phyloP scores from a whole-genome alignment of 257 asterid genomes.

The Solanum corneliomulleri region DNA sequence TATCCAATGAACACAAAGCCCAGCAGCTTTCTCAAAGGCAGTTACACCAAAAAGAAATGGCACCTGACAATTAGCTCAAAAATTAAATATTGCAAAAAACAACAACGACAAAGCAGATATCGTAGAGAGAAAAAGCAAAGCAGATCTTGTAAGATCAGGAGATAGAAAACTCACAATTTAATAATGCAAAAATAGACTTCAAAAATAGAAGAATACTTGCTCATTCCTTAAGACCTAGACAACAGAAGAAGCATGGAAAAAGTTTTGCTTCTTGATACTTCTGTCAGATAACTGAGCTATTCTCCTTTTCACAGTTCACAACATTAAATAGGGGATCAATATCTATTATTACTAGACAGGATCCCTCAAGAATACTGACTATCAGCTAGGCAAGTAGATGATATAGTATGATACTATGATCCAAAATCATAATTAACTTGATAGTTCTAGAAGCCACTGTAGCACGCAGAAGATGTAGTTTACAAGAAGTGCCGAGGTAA shows the following conservation, averaged over 20 bases:
- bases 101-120: background rate
- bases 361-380: background rate
- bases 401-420: background rate
- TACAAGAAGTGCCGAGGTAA: background rate
- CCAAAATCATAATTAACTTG: background rate
- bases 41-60: conserved; percentile 96
- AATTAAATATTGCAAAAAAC: background rate
- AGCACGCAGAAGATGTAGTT: background rate
- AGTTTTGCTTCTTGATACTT: background rate
- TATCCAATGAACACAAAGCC: conserved; percentile 73
- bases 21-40: conserved; percentile 71
- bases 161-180: background rate
- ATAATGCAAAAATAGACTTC: background rate
- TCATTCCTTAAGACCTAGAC: background rate
- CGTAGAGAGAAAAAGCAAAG: background rate
- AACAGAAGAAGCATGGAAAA: background rate
- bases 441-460: background rate
- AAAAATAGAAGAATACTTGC: background rate
- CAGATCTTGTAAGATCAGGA: background rate
- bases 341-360: background rate
- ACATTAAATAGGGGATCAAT: background rate
- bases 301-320: background rate
- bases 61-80: conserved; percentile 37
- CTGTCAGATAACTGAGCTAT: background rate
- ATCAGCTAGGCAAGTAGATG: background rate